These are phyloP conservation scores for Penicillium sp. DNA, from an alignment of 2,329 filamentous ascomycete genomes.

Conservation along the genomic window DNA sequence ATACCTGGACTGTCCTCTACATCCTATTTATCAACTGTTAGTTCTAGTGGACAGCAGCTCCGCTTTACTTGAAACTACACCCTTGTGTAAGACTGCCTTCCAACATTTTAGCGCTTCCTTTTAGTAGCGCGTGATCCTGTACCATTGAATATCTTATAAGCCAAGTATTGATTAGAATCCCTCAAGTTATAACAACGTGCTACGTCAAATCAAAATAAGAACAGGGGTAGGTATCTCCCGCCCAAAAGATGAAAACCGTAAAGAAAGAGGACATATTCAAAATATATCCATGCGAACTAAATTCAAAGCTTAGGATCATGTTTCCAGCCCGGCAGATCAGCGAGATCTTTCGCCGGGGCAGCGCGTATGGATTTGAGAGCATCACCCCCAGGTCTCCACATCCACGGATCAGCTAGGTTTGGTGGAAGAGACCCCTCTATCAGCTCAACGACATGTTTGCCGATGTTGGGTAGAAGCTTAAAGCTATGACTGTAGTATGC, in stretches of 20 bases:
- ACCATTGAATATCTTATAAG: too few species aligned
- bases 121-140: too few species aligned
- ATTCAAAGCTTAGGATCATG: not conserved
- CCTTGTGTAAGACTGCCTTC: too few species aligned
- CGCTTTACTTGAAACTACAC: too few species aligned
- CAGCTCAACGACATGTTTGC: not conserved
- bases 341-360: not conserved
- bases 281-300: not conserved
- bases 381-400: not conserved
- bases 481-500: not conserved
- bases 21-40: too few species aligned
- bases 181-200: too few species aligned
- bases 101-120: too few species aligned
- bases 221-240: not conserved
- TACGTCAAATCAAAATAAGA: not conserved
- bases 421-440: not conserved
- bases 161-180: too few species aligned
- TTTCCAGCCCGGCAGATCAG: not conserved
- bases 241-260: not conserved
- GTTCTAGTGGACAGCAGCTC: too few species aligned
- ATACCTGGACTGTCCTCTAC: too few species aligned
- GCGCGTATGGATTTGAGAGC: not conserved
- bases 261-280: not conserved
- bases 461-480: not conserved
- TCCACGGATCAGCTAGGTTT: not conserved